phyloP scores from a whole-genome alignment of 805 yeast species.

The Wickerhamiella qilinensis region DNA sequence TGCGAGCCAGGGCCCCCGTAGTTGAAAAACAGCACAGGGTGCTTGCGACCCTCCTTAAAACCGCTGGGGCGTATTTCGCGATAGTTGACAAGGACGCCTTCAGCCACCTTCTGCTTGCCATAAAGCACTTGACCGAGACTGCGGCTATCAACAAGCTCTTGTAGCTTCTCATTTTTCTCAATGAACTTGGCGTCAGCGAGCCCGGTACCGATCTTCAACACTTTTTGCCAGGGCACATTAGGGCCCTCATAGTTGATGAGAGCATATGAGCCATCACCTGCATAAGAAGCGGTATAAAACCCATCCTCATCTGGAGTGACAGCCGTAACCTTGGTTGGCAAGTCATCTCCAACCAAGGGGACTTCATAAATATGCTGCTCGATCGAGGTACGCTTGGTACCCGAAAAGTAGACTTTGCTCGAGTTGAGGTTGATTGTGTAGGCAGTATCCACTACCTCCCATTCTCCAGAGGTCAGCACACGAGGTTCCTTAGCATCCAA shows the following conservation, averaged over 20 bases:
- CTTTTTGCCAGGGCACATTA: conserved; percentile 56
- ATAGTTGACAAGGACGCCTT: conserved; percentile 31
- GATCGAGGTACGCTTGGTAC: conserved; percentile 61
- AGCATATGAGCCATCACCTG: conserved; percentile 61
- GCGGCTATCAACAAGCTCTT: conserved; percentile 13
- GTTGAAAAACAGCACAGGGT: conserved; percentile 77
- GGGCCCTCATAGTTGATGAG: conserved; percentile 69
- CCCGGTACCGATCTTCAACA: conserved; percentile 31
- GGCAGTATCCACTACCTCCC: conserved; percentile 79
- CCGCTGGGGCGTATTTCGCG: conserved; percentile 63
- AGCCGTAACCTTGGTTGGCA: conserved; percentile 18
- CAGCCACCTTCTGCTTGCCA: conserved; percentile 31
- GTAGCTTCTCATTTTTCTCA: conserved; percentile 18
- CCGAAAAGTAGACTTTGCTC: conserved; percentile 44
- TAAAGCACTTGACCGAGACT: conserved; percentile 29
- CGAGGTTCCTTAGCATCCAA: conserved; percentile 37
- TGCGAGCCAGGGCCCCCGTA: conserved; percentile 97
- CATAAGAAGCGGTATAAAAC: conserved; percentile 56
- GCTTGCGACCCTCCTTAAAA: conserved; percentile 43
- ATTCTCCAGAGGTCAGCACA: conserved; percentile 56
- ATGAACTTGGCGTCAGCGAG: conserved; percentile 19
- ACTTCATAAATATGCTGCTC: conserved; percentile 76
- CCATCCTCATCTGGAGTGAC: conserved; percentile 43
- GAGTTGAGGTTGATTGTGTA: conserved; percentile 31
- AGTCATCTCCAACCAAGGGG: conserved; percentile 31